Evolutionary conservation across 2,329 filamentous ascomycete species (phyloP), one percentile per base, ranked within the genome.

Genomic region (Colletotrichum zoysiae): DNA sequence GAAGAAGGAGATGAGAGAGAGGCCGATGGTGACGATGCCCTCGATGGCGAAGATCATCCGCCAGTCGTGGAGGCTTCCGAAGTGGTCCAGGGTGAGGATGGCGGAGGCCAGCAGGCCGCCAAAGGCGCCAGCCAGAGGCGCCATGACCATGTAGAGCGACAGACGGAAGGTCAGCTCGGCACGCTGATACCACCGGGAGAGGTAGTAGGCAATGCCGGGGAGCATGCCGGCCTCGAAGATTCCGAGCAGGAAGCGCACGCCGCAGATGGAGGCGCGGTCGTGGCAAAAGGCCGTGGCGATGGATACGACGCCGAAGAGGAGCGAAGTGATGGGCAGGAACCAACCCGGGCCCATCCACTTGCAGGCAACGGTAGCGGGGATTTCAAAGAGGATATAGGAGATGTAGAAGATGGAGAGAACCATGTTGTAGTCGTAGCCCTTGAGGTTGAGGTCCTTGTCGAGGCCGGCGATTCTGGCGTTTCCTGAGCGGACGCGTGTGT

Each of bases 201-300:
- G 81, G 76, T 93, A 94, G 79, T 93, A 94, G 0, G 91, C 91
- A 51, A 93, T 92, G 0, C 92, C 92, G 0, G 92, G 92, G 65
- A 94, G 80, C 87, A 94, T 90, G 9, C 92, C 92, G 0, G 92
- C 90, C 79, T 95, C 92, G 70, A 93, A 93, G 14, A 92, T 80
- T 12, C 90, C 90, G 0, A 93, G 85, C 0, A 93, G 74, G 75
- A 94, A 93, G 6, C 92, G 88, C 0, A 93, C 90, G 18, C 85
- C 91, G 48, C 84, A 89, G 2, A 84, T 80, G 23, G 83, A 79
- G 1, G 84, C 80, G 26, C 88, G 84, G 67, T 86, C 84, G 40
- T 88, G 76, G 12, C 92, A 90, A 74, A 92, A 93, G 0, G 88
- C 92, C 0, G 90, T 93, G 48, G 86, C 87, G 7, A 94, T 81